A percentile compares a stretch with the other conserved stretches of the same genome.
Conservation (phyloP, 305 asterid species). For the Caryopteris hybrid region DNA sequence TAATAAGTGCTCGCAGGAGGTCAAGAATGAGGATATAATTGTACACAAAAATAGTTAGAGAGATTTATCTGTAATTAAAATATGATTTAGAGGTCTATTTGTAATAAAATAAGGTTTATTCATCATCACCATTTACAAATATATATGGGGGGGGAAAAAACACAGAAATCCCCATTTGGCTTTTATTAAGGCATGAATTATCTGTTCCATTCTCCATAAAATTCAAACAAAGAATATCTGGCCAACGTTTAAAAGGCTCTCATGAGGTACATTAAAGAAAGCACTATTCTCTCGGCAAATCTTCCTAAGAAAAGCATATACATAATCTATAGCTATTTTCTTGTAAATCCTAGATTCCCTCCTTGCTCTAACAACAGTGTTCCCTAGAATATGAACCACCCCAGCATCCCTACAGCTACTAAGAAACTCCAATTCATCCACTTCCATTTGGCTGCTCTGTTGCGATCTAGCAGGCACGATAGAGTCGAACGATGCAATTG, state of each 20-base stretch:
- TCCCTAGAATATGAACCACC: conserved; percentile 94
- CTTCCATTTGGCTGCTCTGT: conserved; percentile 55
- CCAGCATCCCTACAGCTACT: conserved; percentile 80
- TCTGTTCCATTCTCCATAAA: too few species aligned
- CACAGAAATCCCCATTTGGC: too few species aligned
- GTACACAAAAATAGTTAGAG: too few species aligned
- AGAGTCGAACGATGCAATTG: conserved; percentile 65
- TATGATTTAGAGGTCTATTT: too few species aligned
- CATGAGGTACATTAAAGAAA: conserved; percentile 92
- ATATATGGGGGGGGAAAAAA: too few species aligned
- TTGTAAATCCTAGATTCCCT: conserved; percentile 68
- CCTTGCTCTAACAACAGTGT: conserved; percentile 80
- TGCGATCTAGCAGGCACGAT: conserved; percentile 55
- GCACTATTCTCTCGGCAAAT: conserved; percentile 99
- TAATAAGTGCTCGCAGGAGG: too few species aligned
- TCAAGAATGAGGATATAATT: too few species aligned
- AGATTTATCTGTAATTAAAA: too few species aligned
- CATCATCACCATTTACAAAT: too few species aligned
- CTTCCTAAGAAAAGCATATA: conserved; percentile 94
- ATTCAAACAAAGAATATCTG: conserved; percentile 79
- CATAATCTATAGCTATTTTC: conserved; percentile 79
- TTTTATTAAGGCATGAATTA: too few species aligned
- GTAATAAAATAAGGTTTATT: too few species aligned
- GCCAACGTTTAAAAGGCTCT: conserved; percentile 91
- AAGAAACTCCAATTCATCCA: conserved; percentile 76